Evolutionary conservation across 805 yeast species (phyloP).

Genomic region (Babjeviella inositovora): DNA sequence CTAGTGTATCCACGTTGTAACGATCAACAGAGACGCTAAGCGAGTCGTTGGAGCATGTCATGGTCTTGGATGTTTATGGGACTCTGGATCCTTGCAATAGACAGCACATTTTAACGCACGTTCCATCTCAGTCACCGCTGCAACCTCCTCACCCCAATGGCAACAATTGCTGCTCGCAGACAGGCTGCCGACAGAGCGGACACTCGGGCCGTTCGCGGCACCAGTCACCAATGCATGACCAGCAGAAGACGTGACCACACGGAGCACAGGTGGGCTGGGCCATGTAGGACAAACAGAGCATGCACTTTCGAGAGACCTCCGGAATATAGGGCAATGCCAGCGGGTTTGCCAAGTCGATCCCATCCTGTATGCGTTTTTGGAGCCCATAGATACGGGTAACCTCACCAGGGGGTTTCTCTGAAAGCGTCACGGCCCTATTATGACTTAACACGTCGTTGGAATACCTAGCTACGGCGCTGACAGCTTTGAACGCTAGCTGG

Average conservation of each 20-base stretch:
- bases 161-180: conserved; percentile 45
- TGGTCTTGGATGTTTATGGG: not conserved
- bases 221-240: conserved; percentile 88
- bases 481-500: conserved; percentile 30
- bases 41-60: not conserved
- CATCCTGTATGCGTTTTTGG: conserved; percentile 3
- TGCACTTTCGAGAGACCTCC: conserved; percentile 56
- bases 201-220: conserved; percentile 77
- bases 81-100: conserved; percentile 1
- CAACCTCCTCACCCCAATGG: conserved; percentile 29
- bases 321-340: conserved; percentile 50
- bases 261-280: conserved; percentile 68
- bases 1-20: too few relatives aligned
- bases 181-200: conserved; percentile 72
- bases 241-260: conserved; percentile 90
- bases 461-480: conserved; percentile 5
- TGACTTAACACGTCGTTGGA: conserved; percentile 2
- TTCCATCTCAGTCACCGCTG: not conserved
- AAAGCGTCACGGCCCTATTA: not conserved
- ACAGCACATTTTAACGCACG: not conserved
- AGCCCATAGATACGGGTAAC: conserved; percentile 4
- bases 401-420: conserved; percentile 2
- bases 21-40: too few relatives aligned
- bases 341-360: conserved; percentile 42
- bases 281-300: conserved; percentile 74